Conservation (phyloP, 2,329 filamentous ascomycete genomes). For the Stachybotrys elegans region DNA sequence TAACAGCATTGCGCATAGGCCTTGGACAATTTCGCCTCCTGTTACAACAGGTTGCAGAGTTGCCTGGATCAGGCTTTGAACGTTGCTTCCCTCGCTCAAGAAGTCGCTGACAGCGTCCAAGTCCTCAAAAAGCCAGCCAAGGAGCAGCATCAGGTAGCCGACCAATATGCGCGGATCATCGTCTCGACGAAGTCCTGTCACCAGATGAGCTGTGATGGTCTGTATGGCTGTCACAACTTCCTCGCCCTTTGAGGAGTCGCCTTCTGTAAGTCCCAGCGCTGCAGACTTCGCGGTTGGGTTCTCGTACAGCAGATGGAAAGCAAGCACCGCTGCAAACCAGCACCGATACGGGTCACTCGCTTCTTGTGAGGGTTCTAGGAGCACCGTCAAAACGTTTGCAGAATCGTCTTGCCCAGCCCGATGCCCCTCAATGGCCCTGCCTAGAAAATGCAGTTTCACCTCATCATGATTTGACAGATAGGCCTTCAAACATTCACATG, state of each 20-base stretch:
- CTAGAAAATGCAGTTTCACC: conserved; percentile 80
- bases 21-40: conserved; percentile 66
- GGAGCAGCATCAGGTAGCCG: conserved; percentile 84
- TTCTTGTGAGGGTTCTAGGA: conserved; percentile 63
- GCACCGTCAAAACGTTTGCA: conserved; percentile 80
- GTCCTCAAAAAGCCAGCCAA: conserved; percentile 89
- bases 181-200: conserved; percentile 68
- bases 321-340: conserved; percentile 84
- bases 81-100: conserved; percentile 81
- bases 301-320: conserved; percentile 81
- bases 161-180: conserved; percentile 76
- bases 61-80: conserved; percentile 78
- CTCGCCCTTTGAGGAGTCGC: conserved; percentile 82
- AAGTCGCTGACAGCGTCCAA: conserved; percentile 90
- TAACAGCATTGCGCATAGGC: conserved; percentile 77
- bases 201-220: conserved; percentile 78
- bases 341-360: conserved; percentile 75
- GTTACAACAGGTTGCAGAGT: conserved; percentile 54
- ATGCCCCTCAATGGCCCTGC: conserved; percentile 85
- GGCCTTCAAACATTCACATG: conserved; percentile 85
- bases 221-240: conserved; percentile 95
- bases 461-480: conserved; percentile 81
- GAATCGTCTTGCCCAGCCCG: conserved; percentile 71
- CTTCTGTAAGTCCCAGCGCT: conserved; percentile 80
- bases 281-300: conserved; percentile 72